A percentile compares a stretch with the other conserved stretches of the same genome.
phyloP scores from a whole-genome alignment of 139 green algal genomes.

The Tetradesmus lagerheimii region DNA sequence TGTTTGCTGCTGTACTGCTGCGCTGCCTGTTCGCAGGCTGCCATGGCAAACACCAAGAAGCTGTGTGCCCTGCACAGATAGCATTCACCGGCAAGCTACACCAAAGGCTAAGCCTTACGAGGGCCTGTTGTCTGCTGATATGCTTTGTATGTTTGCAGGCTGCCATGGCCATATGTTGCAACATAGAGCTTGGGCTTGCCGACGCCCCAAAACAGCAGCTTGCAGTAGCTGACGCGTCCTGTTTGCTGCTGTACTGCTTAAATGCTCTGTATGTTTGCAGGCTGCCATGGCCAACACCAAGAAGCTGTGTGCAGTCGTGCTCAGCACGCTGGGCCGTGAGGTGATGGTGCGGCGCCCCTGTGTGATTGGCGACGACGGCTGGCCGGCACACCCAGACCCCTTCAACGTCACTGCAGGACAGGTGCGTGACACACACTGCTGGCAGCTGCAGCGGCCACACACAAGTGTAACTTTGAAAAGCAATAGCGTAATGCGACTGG shows the following conservation, averaged over 20 bases:
- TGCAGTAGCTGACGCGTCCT: no score
- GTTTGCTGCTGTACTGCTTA: not conserved
- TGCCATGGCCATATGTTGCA: no score
- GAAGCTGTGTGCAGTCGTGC: conserved; percentile 79
- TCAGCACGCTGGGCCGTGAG: conserved; percentile 78
- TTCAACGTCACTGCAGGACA: conserved; percentile 8
- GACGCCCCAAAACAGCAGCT: no score
- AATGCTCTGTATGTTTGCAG: conserved; percentile 1
- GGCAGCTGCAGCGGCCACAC: no score
- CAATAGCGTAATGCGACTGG: no score
- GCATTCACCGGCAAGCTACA: no score
- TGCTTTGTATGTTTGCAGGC: not conserved
- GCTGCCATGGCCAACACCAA: conserved; percentile 71
- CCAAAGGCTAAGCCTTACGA: no score
- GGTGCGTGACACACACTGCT: not conserved
- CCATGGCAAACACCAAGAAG: conserved; percentile 66
- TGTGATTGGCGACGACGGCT: conserved; percentile 33
- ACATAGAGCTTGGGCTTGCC: no score
- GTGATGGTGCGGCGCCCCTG: conserved; percentile 69
- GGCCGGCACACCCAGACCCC: conserved; percentile 29
- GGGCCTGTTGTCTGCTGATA: no score
- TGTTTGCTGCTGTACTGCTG: no score
- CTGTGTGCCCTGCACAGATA: no score
- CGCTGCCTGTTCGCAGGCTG: conserved; percentile 54
- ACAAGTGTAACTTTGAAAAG: no score